Evolutionary conservation across 108 stramenopile species (phyloP).

Genomic region (Schizochytrium sp.): DNA sequence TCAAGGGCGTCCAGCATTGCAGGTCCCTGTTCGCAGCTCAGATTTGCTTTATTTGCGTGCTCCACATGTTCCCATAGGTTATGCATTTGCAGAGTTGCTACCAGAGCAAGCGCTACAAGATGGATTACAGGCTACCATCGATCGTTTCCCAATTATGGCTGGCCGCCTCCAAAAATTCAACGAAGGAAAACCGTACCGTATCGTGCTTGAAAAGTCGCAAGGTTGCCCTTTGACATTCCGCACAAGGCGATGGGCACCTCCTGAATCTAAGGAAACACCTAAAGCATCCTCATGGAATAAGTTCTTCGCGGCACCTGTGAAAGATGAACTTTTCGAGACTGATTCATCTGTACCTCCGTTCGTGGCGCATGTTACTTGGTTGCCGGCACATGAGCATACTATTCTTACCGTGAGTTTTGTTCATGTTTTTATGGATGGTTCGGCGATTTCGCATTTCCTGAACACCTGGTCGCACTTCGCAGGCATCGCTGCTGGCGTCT

Average conservation of each 20-base stretch:
- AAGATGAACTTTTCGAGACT: constrained; percentile 38
- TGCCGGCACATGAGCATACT: not conserved
- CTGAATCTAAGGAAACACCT: not conserved
- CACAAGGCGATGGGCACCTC: not conserved
- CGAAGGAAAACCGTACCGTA: not conserved
- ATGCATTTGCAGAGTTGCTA: not conserved
- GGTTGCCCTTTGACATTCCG: constrained; percentile 1
- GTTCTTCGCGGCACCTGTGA: not conserved
- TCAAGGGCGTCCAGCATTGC: not conserved
- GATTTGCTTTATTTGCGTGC: constrained; percentile 3
- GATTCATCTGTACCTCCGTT: not conserved
- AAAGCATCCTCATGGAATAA: not conserved
- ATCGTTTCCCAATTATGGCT: constrained; percentile 28
- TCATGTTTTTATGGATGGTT: constrained; percentile 1
- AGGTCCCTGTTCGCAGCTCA: not conserved
- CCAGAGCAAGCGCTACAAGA: not conserved
- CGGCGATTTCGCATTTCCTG: constrained; percentile 23
- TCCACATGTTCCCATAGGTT: constrained; percentile 23
- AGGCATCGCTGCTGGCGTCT: not conserved
- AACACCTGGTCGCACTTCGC: constrained; percentile 42
- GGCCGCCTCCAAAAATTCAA: constrained; percentile 1
- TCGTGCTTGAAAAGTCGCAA: not conserved
- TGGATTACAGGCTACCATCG: not conserved
- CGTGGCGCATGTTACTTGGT: constrained; percentile 5
- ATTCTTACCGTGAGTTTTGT: constrained; percentile 31